Percentiles rank a stretch among this genome's conserved stretches.
phyloP scores from a whole-genome alignment of 208 protist genomes.

The Trypanosoma mega region DNA sequence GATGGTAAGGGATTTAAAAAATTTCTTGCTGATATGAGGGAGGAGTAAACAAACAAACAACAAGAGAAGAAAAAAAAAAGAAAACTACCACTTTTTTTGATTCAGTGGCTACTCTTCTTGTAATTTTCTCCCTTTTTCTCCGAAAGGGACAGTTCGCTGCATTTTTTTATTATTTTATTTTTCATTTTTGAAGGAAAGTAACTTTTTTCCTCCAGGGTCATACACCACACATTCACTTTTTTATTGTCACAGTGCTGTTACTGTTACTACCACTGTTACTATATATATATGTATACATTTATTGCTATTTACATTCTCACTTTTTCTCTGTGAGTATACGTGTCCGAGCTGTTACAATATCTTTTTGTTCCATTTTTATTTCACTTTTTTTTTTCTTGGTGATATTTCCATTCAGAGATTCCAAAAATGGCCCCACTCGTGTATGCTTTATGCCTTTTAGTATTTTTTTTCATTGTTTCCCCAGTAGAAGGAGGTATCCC shows the following conservation, averaged over 20 bases:
- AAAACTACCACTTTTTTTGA: neutral
- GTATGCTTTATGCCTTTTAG: no score
- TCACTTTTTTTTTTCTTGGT: conserved; percentile 19
- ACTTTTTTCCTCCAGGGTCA: no score
- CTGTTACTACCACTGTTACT: neutral
- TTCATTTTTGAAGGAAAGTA: no score
- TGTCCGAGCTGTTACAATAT: neutral
- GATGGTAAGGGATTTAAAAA: conserved; percentile 67
- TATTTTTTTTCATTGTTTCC: conserved; percentile 8
- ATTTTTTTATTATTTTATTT: no score
- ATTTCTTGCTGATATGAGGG: conserved; percentile 66
- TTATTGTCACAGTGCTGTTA: no score
- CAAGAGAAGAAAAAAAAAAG: conserved; percentile 6
- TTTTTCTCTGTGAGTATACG: neutral
- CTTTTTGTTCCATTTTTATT: neutral
- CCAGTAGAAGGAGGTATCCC: neutral
- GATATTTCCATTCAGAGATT: conserved; percentile 23
- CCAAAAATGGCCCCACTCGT: no score
- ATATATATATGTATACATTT: conserved; percentile 27
- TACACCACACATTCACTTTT: no score
- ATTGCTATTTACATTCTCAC: conserved; percentile 8
- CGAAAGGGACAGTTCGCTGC: no score
- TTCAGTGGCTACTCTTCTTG: no score
- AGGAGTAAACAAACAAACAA: conserved; percentile 16
- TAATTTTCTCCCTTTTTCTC: no score